Conservation (phyloP, 345 rosid species). For the Lepidium aucheri region DNA sequence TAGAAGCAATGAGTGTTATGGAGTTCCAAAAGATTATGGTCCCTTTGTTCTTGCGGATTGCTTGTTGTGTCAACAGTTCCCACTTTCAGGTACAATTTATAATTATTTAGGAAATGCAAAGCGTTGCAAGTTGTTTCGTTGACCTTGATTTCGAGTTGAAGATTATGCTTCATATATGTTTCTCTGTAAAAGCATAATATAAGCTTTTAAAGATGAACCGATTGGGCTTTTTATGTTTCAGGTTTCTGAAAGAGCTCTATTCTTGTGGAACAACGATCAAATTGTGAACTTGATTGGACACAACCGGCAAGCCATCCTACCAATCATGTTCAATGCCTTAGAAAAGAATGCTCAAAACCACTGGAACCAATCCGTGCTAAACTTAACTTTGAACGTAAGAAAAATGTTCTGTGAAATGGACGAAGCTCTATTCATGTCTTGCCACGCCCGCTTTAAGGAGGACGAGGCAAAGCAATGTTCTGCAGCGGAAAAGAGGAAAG, state of each 20-base stretch:
- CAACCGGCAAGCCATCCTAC: slow-evolving; percentile 56
- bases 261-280: slow-evolving; percentile 94
- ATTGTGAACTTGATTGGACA: slow-evolving; percentile 62
- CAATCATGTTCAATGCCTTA: slow-evolving; percentile 55
- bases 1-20: slow-evolving; percentile 59
- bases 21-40: slow-evolving; percentile 81
- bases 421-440: slow-evolving; percentile 49
- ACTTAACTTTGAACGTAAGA: slow-evolving; percentile 53
- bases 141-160: background rate
- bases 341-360: slow-evolving; percentile 66
- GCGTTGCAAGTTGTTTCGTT: background rate
- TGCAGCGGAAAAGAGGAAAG: slow-evolving; percentile 47
- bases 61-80: slow-evolving; percentile 68
- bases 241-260: slow-evolving; percentile 90
- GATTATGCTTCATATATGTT: background rate
- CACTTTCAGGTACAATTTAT: slow-evolving; percentile 66
- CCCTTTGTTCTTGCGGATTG: slow-evolving; percentile 64
- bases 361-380: slow-evolving; percentile 83
- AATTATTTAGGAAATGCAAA: background rate
- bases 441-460: slow-evolving; percentile 49
- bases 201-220: background rate
- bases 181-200: background rate
- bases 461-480: slow-evolving; percentile 44
- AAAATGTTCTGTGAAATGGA: slow-evolving; percentile 87
- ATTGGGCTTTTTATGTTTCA: slow-evolving; percentile 24